These are phyloP conservation scores for Hyphopichia pseudoburtonii DNA, from an alignment of 1,139 yeast genomes.

Conservation along the genomic window DNA sequence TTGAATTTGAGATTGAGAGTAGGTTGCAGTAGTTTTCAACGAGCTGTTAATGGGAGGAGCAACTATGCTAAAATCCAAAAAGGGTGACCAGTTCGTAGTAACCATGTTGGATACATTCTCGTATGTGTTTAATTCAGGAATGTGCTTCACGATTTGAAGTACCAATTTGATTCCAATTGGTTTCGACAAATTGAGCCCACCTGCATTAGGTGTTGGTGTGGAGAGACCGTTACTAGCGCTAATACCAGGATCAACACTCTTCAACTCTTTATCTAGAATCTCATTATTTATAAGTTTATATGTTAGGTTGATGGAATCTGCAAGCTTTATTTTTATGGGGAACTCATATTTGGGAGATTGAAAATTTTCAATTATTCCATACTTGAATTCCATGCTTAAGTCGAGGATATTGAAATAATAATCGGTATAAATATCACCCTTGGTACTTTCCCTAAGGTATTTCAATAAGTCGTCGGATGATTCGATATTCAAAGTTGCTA, in stretches of 20 bases:
- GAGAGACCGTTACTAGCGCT: slow-evolving; percentile 7
- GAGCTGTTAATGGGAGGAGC: slow-evolving; percentile 49
- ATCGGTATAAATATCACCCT: slow-evolving; percentile 13
- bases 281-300: slow-evolving; percentile 43
- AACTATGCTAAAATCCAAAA: slow-evolving; percentile 53
- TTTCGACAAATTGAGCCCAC: slow-evolving; percentile 22
- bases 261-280: slow-evolving; percentile 20
- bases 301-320: slow-evolving; percentile 41
- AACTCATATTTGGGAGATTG: slow-evolving; percentile 24
- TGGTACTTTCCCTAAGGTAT: slow-evolving; percentile 11
- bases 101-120: slow-evolving; percentile 31
- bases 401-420: slow-evolving; percentile 40
- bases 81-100: slow-evolving; percentile 62
- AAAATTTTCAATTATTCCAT: slow-evolving; percentile 31
- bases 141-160: slow-evolving; percentile 23
- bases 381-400: slow-evolving; percentile 40
- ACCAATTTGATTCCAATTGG: slow-evolving; percentile 35
- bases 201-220: slow-evolving; percentile 3
- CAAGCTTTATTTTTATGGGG: slow-evolving; percentile 30
- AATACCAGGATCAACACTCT: slow-evolving; percentile 16
- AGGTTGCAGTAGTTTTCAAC: slow-evolving; percentile 25
- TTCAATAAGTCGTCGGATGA: slow-evolving; percentile 45
- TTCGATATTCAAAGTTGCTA: slow-evolving; percentile 58
- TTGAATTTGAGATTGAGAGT: slow-evolving; percentile 20
- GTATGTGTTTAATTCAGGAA: slow-evolving; percentile 8